These are phyloP conservation scores for Lecanoromycetidae sp. DNA, from an alignment of 2,329 filamentous ascomycete genomes.

Conservation along the genomic window DNA sequence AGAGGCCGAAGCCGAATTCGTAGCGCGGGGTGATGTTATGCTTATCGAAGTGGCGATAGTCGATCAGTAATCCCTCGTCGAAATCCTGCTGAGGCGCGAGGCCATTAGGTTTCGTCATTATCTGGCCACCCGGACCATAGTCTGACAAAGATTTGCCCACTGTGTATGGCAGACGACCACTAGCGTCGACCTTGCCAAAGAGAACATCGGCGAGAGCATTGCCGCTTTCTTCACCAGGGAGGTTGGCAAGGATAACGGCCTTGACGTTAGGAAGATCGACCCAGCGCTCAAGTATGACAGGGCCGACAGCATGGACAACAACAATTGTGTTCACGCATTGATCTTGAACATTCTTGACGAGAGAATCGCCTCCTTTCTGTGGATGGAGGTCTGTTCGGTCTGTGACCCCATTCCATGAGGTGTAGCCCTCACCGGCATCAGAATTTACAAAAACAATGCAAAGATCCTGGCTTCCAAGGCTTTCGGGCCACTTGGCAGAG, in stretches of 20 bases:
- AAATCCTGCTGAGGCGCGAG: constrained; percentile 72
- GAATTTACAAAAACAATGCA: constrained; percentile 81
- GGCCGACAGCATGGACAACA: constrained; percentile 74
- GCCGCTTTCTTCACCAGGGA: constrained; percentile 79
- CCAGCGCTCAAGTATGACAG: constrained; percentile 69
- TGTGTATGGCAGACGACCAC: constrained; percentile 78
- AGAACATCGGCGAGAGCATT: constrained; percentile 68
- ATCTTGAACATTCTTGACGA: constrained; percentile 59
- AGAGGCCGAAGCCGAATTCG: constrained; percentile 77
- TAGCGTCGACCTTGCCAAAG: constrained; percentile 65
- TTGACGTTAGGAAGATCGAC: constrained; percentile 66
- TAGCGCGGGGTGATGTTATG: constrained; percentile 61
- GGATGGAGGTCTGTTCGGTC: constrained; percentile 66
- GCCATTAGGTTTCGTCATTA: constrained; percentile 58
- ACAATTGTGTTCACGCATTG: constrained; percentile 65
- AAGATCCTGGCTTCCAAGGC: constrained; percentile 54
- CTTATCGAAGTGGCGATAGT: constrained; percentile 83
- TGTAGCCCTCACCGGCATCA: constrained; percentile 71
- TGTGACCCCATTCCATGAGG: constrained; percentile 52
- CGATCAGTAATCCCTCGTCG: constrained; percentile 69
- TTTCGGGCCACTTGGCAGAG: constrained; percentile 29
- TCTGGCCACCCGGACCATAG: constrained; percentile 59
- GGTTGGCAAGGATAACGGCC: constrained; percentile 67
- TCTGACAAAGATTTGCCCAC: constrained; percentile 63
- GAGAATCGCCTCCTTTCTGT: constrained; percentile 64